These are phyloP conservation scores for Dryadomyces sulphureus DNA, from an alignment of 2,329 filamentous ascomycete genomes.

Conservation along the genomic window DNA sequence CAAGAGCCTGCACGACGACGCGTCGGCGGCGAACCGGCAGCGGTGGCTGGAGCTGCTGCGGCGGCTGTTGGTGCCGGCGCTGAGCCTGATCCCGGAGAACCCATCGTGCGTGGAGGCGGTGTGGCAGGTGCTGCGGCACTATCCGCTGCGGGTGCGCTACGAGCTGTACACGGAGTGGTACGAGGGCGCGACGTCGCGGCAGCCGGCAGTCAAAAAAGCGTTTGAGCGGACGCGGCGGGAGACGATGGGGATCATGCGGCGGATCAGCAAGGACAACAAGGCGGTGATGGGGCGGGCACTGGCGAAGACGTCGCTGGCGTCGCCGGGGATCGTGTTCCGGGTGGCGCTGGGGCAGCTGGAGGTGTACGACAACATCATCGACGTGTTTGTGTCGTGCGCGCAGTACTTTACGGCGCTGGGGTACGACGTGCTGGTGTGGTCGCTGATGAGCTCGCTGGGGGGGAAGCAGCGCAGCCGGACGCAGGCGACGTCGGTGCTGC, in stretches of 20 bases:
- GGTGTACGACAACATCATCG: conserved; percentile 86
- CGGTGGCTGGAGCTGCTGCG: conserved; percentile 80
- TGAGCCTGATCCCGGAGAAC: conserved; percentile 77
- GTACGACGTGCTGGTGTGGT: conserved; percentile 90
- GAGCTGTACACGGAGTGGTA: conserved; percentile 92
- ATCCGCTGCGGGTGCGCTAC: conserved; percentile 63
- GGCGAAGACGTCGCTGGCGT: conserved; percentile 83
- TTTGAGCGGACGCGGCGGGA: conserved; percentile 66
- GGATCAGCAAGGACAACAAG: conserved; percentile 77
- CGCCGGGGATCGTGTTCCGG: conserved; percentile 81
- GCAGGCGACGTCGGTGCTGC: conserved; percentile 45
- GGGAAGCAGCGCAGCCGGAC: conserved; percentile 48
- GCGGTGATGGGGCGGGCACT: conserved; percentile 74
- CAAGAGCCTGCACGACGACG: conserved; percentile 56
- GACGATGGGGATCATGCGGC: conserved; percentile 75
- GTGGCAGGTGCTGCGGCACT: conserved; percentile 68
- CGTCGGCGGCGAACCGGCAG: conserved; percentile 51
- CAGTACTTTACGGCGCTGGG: conserved; percentile 86
- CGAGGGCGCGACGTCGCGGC: conserved; percentile 58
- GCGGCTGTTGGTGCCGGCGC: conserved; percentile 69
- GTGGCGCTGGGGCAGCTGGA: conserved; percentile 85
- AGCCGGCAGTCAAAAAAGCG: conserved; percentile 62
- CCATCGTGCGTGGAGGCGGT: conserved; percentile 74
- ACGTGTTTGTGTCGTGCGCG: conserved; percentile 86
- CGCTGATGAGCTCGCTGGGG: conserved; percentile 59